phyloP scores from a whole-genome alignment of 179 eudicot species.

The Spergularia azorica region DNA sequence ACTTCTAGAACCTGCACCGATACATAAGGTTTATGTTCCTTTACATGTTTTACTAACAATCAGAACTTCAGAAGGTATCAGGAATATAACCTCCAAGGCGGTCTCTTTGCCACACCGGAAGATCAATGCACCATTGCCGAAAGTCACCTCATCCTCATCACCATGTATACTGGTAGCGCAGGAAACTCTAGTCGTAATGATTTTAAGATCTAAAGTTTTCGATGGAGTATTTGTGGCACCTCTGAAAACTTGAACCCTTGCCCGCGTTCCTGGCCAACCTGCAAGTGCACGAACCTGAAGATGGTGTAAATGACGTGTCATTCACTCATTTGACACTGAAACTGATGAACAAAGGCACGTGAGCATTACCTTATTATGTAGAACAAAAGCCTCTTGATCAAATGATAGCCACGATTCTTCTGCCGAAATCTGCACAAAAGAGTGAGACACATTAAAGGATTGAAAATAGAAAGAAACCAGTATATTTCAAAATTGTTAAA shows the following conservation, averaged over 20 bases:
- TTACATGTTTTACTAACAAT: no score
- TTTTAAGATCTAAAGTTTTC: slow-evolving; percentile 60
- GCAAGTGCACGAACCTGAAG: slow-evolving; percentile 93
- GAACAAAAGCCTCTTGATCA: slow-evolving; percentile 70
- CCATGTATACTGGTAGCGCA: slow-evolving; percentile 24
- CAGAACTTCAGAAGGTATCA: slow-evolving; percentile 6
- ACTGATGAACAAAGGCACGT: slow-evolving; percentile 17
- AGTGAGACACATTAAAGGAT: background rate
- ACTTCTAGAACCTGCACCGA: slow-evolving; percentile 70
- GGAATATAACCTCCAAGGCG: slow-evolving; percentile 64
- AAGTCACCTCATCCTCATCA: slow-evolving; percentile 54
- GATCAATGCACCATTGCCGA: slow-evolving; percentile 64
- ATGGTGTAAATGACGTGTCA: slow-evolving; percentile 38
- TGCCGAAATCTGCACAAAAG: slow-evolving; percentile 58
- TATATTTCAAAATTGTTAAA: background rate
- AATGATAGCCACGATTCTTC: slow-evolving; percentile 91
- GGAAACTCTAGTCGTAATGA: slow-evolving; percentile 67
- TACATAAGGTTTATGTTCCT: no score
- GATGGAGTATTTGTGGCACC: slow-evolving; percentile 38
- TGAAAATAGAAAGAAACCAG: no score
- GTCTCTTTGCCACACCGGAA: slow-evolving; percentile 70
- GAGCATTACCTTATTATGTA: slow-evolving; percentile 80
- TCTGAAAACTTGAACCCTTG: slow-evolving; percentile 47
- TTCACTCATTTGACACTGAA: slow-evolving; percentile 18
- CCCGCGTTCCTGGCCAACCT: slow-evolving; percentile 99